A percentile compares a stretch with the other conserved stretches of the same genome.
phyloP scores from a whole-genome alignment of 257 asterid genomes.

The Solanum boliviense region DNA sequence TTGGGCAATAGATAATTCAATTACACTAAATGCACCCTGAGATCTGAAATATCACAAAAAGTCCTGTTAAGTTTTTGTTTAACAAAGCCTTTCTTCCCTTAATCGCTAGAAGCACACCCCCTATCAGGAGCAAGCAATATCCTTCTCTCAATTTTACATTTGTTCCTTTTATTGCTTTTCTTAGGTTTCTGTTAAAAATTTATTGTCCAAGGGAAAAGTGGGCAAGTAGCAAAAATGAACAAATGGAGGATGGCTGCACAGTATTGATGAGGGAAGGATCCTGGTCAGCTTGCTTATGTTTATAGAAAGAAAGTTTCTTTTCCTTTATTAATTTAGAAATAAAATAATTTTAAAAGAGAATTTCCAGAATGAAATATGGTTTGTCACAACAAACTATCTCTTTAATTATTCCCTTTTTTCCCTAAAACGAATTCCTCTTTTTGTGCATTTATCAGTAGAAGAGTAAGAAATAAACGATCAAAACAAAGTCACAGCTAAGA shows the following conservation, averaged over 20 bases:
- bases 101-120: not conserved
- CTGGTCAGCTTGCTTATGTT: not conserved
- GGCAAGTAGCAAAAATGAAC: not conserved
- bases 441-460: not conserved
- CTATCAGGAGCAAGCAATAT: not conserved
- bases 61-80: not conserved
- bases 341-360: not conserved
- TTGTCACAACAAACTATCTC: not conserved
- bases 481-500: not conserved
- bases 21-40: not conserved
- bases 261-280: not conserved
- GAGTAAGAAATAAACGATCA: not conserved
- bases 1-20: not conserved
- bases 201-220: not conserved
- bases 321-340: not conserved
- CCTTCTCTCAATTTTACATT: not conserved
- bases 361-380: not conserved
- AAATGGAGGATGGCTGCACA: not conserved
- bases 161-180: not conserved
- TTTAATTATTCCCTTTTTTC: not conserved
- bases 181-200: not conserved
- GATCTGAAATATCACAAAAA: not conserved
- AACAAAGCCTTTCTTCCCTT: not conserved
- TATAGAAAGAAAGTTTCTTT: not conserved
- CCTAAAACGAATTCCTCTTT: not conserved